Evolutionary conservation across 1,139 yeast genomes (phyloP).

Genomic region (Hansenula lynferdii): DNA sequence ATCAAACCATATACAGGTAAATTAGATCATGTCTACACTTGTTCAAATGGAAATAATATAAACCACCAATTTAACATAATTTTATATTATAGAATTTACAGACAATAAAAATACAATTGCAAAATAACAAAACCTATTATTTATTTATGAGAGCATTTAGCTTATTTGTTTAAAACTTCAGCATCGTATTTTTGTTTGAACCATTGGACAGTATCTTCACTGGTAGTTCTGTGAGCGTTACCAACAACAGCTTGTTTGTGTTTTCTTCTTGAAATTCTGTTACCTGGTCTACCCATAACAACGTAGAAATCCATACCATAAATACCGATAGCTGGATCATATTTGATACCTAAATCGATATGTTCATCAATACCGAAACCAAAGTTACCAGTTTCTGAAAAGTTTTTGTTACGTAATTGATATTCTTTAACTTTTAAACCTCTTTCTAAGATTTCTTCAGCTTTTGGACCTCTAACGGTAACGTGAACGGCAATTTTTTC

Average conservation of each 20-base stretch:
- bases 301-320: slow-evolving; percentile 99
- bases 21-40: too few species aligned
- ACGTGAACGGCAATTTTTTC: slow-evolving; percentile 99
- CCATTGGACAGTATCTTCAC: slow-evolving; percentile 97
- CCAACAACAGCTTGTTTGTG: slow-evolving; percentile 88
- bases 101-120: slow-evolving; percentile 15
- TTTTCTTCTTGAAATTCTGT: slow-evolving; percentile 99
- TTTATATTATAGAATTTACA: slow-evolving; percentile 14
- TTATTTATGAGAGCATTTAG: too few species aligned
- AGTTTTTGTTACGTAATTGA: slow-evolving; percentile 91
- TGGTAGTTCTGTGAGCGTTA: slow-evolving; percentile 86
- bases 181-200: slow-evolving; percentile 99
- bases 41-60: too few species aligned
- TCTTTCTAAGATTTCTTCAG: slow-evolving; percentile 99
- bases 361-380: slow-evolving; percentile 99
- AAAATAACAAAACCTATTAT: slow-evolving; percentile 14
- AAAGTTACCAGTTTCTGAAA: slow-evolving; percentile 99
- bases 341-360: slow-evolving; percentile 99
- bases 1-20: not conserved
- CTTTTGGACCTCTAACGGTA: slow-evolving; percentile 99
- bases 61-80: not conserved
- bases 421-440: slow-evolving; percentile 99
- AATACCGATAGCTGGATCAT: slow-evolving; percentile 99
- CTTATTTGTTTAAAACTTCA: slow-evolving; percentile 84
- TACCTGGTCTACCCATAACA: slow-evolving; percentile 99